phyloP scores from a whole-genome alignment of 352 stramenopile species.

The Aphanomyces stellatus region DNA sequence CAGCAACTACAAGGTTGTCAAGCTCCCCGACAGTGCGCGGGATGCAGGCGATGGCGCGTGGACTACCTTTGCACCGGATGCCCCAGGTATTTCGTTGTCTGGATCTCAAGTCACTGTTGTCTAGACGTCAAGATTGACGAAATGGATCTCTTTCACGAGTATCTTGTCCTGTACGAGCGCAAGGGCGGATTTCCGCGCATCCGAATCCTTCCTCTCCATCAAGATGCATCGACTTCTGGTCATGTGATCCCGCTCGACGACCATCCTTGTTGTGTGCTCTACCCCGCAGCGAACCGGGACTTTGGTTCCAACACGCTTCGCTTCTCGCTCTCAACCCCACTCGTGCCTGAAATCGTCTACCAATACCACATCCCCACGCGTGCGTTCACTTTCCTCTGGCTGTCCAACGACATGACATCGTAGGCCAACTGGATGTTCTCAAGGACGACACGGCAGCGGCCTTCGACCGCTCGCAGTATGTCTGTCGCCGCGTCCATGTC shows the following conservation, averaged over 20 bases:
- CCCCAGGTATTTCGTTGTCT: too few relatives aligned
- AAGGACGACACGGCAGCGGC: conserved; percentile 34
- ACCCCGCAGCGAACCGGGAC: conserved; percentile 76
- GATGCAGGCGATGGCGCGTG: too few relatives aligned
- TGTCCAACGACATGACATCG: too few relatives aligned
- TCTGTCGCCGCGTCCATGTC: conserved; percentile 36
- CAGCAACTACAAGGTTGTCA: conserved; percentile 69
- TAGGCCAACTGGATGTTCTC: conserved; percentile 32
- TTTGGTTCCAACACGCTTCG: conserved; percentile 44
- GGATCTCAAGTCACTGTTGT: too few relatives aligned
- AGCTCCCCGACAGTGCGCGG: conserved; percentile 23
- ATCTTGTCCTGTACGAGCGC: conserved; percentile 77
- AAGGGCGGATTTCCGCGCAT: conserved; percentile 58
- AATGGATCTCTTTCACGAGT: conserved; percentile 74
- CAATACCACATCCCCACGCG: conserved; percentile 58
- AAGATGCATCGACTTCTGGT: background rate
- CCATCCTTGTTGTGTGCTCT: conserved; percentile 47
- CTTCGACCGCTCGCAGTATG: conserved; percentile 29
- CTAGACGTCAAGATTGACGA: conserved; percentile 81
- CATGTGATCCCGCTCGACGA: conserved; percentile 52
- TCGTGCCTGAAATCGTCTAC: conserved; percentile 69
- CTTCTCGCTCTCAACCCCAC: conserved; percentile 62
- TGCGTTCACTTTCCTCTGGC: background rate
- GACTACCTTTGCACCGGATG: too few relatives aligned
- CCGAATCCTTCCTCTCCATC: conserved; percentile 34